phyloP scores from a whole-genome alignment of 805 yeast genomes.

The Candida ponderosae region DNA sequence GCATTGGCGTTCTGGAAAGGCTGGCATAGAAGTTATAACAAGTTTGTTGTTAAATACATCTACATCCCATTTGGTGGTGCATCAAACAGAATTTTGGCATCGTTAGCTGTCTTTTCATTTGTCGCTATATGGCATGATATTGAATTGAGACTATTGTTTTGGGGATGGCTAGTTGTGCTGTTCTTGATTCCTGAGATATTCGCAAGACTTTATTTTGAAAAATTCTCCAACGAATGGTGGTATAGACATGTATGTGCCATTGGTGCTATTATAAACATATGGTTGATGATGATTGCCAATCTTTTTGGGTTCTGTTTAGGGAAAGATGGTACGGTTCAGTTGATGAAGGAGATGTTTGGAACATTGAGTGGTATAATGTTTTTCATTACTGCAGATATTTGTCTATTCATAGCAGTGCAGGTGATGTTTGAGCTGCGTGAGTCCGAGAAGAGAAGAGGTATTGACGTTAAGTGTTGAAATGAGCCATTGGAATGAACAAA shows the following conservation, averaged over 20 bases:
- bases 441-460: conserved; percentile 74
- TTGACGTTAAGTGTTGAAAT: conserved; percentile 64
- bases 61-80: conserved; percentile 91
- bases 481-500: too few relatives aligned
- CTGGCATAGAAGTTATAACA: conserved; percentile 93
- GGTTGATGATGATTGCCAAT: conserved; percentile 98
- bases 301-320: conserved; percentile 93
- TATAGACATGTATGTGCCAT: conserved; percentile 75
- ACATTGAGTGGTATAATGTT: conserved; percentile 64
- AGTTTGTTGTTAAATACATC: conserved; percentile 83
- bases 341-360: conserved; percentile 62
- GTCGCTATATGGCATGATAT: conserved; percentile 99
- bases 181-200: conserved; percentile 82
- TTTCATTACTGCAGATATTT: conserved; percentile 49
- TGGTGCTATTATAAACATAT: conserved; percentile 85
- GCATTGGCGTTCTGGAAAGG: conserved; percentile 98
- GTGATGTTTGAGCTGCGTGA: conserved; percentile 93
- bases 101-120: conserved; percentile 82
- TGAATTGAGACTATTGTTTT: conserved; percentile 71
- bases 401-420: conserved; percentile 79
- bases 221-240: conserved; percentile 47
- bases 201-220: conserved; percentile 37
- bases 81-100: conserved; percentile 59
- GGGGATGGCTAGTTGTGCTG: conserved; percentile 95
- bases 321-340: conserved; percentile 65